Evolutionary conservation across 2,329 filamentous ascomycete genomes (phyloP).

Genomic region (Akanthomyces muscarius): DNA sequence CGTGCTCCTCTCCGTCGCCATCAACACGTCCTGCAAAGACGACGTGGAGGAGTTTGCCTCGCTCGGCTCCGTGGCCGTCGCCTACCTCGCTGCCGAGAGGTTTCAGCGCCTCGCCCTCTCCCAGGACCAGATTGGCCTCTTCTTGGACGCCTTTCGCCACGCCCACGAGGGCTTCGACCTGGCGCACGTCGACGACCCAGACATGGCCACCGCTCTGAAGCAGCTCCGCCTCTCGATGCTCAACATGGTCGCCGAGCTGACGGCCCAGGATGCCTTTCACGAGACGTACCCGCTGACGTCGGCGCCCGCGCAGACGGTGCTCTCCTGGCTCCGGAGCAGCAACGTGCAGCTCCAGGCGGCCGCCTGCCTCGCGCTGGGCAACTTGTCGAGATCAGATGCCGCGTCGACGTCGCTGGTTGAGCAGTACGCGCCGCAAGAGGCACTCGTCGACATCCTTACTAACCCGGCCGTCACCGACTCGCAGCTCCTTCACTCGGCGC

Average conservation of each 20-base stretch:
- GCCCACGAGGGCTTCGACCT: slow-evolving; percentile 41
- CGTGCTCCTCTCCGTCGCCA: slow-evolving; percentile 48
- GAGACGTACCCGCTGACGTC: slow-evolving; percentile 40
- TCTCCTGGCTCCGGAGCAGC: slow-evolving; percentile 43
- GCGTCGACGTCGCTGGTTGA: slow-evolving; percentile 48
- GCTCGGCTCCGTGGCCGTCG: slow-evolving; percentile 48
- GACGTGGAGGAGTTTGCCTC: slow-evolving; percentile 54
- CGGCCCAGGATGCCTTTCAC: slow-evolving; percentile 46
- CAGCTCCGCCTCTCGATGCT: slow-evolving; percentile 49
- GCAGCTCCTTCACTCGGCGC: slow-evolving; percentile 52
- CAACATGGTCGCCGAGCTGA: slow-evolving; percentile 49
- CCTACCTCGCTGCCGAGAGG: slow-evolving; percentile 51
- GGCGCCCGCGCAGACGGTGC: slow-evolving; percentile 38
- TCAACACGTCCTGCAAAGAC: slow-evolving; percentile 34
- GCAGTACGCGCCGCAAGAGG: slow-evolving; percentile 36
- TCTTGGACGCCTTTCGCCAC: slow-evolving; percentile 47
- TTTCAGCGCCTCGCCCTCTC: slow-evolving; percentile 48
- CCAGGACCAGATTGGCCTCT: slow-evolving; percentile 35
- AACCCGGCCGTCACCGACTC: slow-evolving; percentile 38
- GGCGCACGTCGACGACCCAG: slow-evolving; percentile 42
- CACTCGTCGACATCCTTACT: slow-evolving; percentile 44
- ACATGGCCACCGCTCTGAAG: slow-evolving; percentile 41
- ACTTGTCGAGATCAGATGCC: slow-evolving; percentile 56
- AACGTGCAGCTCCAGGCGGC: slow-evolving; percentile 47
- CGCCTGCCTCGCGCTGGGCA: slow-evolving; percentile 58